Evolutionary conservation across 495 filamentous ascomycete genomes (phyloP).

Genomic region (Baudoinia panamericana): DNA sequence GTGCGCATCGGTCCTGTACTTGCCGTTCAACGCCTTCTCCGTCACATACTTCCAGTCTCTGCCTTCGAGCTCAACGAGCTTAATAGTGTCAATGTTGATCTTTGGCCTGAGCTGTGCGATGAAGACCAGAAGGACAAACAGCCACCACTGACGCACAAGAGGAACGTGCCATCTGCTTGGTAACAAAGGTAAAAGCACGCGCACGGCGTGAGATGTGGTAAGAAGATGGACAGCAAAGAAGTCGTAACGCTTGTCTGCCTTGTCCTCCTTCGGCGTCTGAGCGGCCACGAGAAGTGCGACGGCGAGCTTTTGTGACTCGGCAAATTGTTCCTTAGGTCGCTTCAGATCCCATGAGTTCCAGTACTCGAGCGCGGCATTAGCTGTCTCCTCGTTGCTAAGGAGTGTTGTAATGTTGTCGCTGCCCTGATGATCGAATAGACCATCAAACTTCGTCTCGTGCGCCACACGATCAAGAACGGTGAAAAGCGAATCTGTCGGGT

Average conservation of each 20-base stretch:
- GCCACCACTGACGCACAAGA: conserved; percentile 77
- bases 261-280: conserved; percentile 30
- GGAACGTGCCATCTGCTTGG: conserved; percentile 57
- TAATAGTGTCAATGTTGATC: conserved; percentile 51
- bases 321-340: conserved; percentile 55
- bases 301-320: conserved; percentile 63
- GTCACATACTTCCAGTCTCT: conserved; percentile 67
- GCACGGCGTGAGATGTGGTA: conserved; percentile 74
- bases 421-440: conserved; percentile 43
- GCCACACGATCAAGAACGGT: conserved; percentile 51
- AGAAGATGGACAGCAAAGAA: conserved; percentile 76
- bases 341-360: conserved; percentile 74
- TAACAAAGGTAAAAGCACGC: conserved; percentile 68
- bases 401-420: conserved; percentile 51
- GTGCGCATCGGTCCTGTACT: conserved; percentile 58
- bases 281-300: conserved; percentile 54
- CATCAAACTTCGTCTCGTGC: conserved; percentile 42
- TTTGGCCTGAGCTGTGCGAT: conserved; percentile 58
- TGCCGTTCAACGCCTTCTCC: conserved; percentile 50
- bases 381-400: conserved; percentile 54
- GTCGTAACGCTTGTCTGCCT: conserved; percentile 45
- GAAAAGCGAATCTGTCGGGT: conserved; percentile 41
- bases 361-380: conserved; percentile 57
- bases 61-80: conserved; percentile 43
- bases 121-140: conserved; percentile 66